A percentile compares a stretch with the other conserved stretches of the same genome.
These are phyloP conservation scores for Falciphora oryzae DNA, from an alignment of 2,329 filamentous ascomycete species.

Conservation along the genomic window DNA sequence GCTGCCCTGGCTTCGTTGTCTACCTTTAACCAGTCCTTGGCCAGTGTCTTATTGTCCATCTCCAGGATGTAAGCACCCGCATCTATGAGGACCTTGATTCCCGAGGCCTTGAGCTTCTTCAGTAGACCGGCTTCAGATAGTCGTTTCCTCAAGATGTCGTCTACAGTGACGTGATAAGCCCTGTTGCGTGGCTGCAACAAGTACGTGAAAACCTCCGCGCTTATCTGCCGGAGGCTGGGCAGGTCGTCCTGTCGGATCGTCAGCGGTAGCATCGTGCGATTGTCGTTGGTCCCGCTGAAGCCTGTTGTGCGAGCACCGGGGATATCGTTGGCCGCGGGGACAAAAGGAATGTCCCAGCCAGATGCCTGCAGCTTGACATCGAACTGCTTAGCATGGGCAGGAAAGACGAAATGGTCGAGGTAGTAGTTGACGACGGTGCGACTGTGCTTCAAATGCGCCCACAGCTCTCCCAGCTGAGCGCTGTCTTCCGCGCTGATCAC, in stretches of 20 bases:
- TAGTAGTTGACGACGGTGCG: slow-evolving; percentile 59
- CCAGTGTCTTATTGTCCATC: slow-evolving; percentile 50
- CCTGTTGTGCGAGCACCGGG: slow-evolving; percentile 51
- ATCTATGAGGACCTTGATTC: slow-evolving; percentile 58
- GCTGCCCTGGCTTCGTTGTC: not conserved
- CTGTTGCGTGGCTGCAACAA: slow-evolving; percentile 46
- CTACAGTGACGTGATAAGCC: not conserved
- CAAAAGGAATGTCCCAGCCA: slow-evolving; percentile 56
- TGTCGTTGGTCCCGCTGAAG: slow-evolving; percentile 68
- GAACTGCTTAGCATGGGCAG: slow-evolving; percentile 57
- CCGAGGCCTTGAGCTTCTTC: slow-evolving; percentile 33
- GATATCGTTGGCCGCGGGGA: slow-evolving; percentile 12
- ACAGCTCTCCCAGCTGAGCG: slow-evolving; percentile 44
- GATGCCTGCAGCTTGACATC: slow-evolving; percentile 57
- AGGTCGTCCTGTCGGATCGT: slow-evolving; percentile 51
- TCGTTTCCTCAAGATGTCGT: slow-evolving; percentile 30
- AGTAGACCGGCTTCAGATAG: slow-evolving; percentile 27
- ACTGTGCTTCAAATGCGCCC: slow-evolving; percentile 43
- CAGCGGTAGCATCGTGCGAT: slow-evolving; percentile 50
- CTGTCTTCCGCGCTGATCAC: slow-evolving; percentile 53
- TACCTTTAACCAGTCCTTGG: slow-evolving; percentile 42
- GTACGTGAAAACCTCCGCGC: slow-evolving; percentile 57
- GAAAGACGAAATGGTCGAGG: slow-evolving; percentile 52
- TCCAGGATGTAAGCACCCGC: slow-evolving; percentile 67
- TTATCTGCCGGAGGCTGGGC: slow-evolving; percentile 52